Evolutionary conservation across 1,284 basidiomycete species (phyloP), one percentile per base, ranked within the genome.

Genomic region (Pisolithus thermaeus): DNA sequence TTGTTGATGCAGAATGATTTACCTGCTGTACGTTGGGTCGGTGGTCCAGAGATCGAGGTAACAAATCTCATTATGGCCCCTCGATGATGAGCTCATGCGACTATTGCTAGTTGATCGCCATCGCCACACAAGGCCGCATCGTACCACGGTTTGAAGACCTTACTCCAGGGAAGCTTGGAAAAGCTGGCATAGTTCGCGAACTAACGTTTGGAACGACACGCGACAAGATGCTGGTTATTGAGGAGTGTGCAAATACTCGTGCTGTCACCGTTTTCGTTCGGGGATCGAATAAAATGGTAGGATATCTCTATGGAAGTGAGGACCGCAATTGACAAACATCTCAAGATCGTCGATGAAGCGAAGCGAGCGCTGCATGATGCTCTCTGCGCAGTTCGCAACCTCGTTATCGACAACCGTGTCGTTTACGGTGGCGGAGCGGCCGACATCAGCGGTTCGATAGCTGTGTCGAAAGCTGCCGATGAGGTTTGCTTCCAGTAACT

Each of bases 181-280:
- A 81, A 55, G 97, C 96, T 1, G 97, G 96, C 20, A 72, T 97
- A 50, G 96, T 99, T 3, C 84, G 93, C 40, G 96, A 99, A 71
- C 72, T 99, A 42, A 84, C 90, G 4, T 99, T 99, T 69, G 97
- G 97, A 49, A 99, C 96, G 7, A 99, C 97, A 14, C 82, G 92
- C 58, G 96, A 99, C 71, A 97, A 97, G 77, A 99, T 99, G 97
- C 81, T 99, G 53, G 90, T 99, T 57, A 96, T 99, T 62, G 96
- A 99, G 70, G 93, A 99, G 65, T 98, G 96, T 64, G 96, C 96
- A 48, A 99, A 99, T 72, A 84, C 90, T 11, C 84, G 94, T 49
- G 95, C 97, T 23, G 96, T 98, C 39, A 99, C 96, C 7, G 87
- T 99, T 61, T 99, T 99, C 65, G 93, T 99, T 8, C 83, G 96